phyloP scores from a whole-genome alignment of 169 alveolate genomes.

The Hepatocystis sp. region DNA sequence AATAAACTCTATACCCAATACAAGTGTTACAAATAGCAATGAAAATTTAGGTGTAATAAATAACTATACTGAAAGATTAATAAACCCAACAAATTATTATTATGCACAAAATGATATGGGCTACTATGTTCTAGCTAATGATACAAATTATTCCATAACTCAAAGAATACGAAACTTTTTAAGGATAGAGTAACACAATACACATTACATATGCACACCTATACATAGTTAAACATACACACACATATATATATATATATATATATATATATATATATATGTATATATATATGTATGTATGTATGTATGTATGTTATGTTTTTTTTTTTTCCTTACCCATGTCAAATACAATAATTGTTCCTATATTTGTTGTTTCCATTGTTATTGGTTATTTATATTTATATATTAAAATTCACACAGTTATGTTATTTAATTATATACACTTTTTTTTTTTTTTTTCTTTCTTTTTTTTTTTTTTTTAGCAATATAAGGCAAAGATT shows the following conservation, averaged over 20 bases:
- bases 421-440: no score
- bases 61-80: conserved; percentile 67
- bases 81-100: conserved; percentile 19
- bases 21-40: conserved; percentile 6
- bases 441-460: neutral
- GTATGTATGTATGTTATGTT: neutral
- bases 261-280: conserved; percentile 40
- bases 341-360: no score
- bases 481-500: conserved; percentile 16
- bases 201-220: neutral
- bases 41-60: conserved; percentile 8
- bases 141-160: conserved; percentile 1
- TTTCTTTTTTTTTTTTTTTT: conserved; percentile 4
- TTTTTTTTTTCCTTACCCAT: neutral
- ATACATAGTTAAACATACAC: neutral
- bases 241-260: conserved; percentile 27
- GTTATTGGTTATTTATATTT: no score
- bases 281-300: no score
- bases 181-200: conserved; percentile 10
- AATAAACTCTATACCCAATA: conserved; percentile 25
- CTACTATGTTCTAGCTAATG: conserved; percentile 11
- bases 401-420: neutral
- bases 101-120: conserved; percentile 24
- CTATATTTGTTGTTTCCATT: no score
- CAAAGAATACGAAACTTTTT: conserved; percentile 46